These are phyloP conservation scores for Arabis hirsuta DNA, from an alignment of 345 rosid genomes.

Conservation along the genomic window DNA sequence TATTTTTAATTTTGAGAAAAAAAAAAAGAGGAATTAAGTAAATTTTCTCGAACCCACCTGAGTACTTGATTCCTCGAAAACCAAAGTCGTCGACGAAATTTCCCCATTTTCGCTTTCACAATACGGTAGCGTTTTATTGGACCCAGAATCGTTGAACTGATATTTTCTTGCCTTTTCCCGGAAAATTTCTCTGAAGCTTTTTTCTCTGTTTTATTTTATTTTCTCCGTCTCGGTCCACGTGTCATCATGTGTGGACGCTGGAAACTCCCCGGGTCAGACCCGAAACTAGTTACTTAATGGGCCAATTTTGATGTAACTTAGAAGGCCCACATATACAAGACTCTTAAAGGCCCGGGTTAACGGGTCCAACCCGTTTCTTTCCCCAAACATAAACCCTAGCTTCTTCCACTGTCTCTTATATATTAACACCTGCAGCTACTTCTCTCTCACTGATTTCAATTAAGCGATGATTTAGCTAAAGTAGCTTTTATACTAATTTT, in stretches of 20 bases:
- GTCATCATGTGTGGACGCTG: neutral
- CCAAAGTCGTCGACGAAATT: slow-evolving; percentile 38
- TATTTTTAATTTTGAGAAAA: neutral
- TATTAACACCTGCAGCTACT: neutral
- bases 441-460: neutral
- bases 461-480: neutral
- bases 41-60: slow-evolving; percentile 17
- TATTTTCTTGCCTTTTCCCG: slow-evolving; percentile 45
- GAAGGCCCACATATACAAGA: neutral
- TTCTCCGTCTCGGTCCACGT: slow-evolving; percentile 26
- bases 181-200: slow-evolving; percentile 31
- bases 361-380: neutral
- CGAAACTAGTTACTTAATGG: neutral
- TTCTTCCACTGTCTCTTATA: slow-evolving; percentile 33
- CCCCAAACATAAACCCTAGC: slow-evolving; percentile 34
- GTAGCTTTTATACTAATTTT: neutral
- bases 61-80: slow-evolving; percentile 31
- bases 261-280: neutral
- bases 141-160: slow-evolving; percentile 30
- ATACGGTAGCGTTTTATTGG: slow-evolving; percentile 45
- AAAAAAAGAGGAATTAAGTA: neutral
- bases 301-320: neutral
- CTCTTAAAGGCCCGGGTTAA: neutral
- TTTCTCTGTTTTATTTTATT: neutral
- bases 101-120: slow-evolving; percentile 22